Percentiles rank a stretch among this genome's conserved stretches.
Conservation (phyloP, 108 stramenopile genomes). For the Seminavis robusta region DNA sequence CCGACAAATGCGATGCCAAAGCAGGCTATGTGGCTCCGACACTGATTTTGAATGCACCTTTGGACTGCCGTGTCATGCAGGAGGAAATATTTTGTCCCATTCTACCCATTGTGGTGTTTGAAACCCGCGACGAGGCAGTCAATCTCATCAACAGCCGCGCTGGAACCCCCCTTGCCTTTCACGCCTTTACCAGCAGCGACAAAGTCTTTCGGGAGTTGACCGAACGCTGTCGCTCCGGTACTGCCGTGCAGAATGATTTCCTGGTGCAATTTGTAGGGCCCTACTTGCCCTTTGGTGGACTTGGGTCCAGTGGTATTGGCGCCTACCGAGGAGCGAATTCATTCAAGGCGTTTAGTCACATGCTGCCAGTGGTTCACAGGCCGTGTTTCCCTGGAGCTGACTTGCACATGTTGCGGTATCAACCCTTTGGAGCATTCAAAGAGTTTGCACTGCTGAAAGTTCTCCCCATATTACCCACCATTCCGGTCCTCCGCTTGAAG, state of each 20-base stretch:
- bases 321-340: constrained; percentile 57
- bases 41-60: constrained; percentile 47
- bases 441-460: constrained; percentile 2
- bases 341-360: constrained; percentile 81
- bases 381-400: constrained; percentile 12
- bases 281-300: constrained; percentile 74
- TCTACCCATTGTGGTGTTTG: constrained; percentile 66
- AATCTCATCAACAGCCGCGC: constrained; percentile 21
- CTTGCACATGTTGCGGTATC: constrained; percentile 20
- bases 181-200: constrained; percentile 59
- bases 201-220: constrained; percentile 41
- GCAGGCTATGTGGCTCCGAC: constrained; percentile 60
- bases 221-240: constrained; percentile 38
- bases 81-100: constrained; percentile 93
- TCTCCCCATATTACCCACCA: neutral
- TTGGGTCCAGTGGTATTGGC: constrained; percentile 75
- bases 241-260: constrained; percentile 61
- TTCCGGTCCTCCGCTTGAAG: constrained; percentile 13
- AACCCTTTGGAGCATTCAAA: constrained; percentile 31
- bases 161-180: constrained; percentile 67
- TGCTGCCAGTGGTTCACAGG: constrained; percentile 18
- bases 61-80: constrained; percentile 44
- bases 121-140: constrained; percentile 55
- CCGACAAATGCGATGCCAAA: constrained; percentile 25
- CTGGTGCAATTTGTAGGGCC: constrained; percentile 42